A percentile compares a stretch with the other conserved stretches of the same genome.
Evolutionary conservation across 2,329 filamentous ascomycete species (phyloP).

Genomic region (Sporothrix humicola): DNA sequence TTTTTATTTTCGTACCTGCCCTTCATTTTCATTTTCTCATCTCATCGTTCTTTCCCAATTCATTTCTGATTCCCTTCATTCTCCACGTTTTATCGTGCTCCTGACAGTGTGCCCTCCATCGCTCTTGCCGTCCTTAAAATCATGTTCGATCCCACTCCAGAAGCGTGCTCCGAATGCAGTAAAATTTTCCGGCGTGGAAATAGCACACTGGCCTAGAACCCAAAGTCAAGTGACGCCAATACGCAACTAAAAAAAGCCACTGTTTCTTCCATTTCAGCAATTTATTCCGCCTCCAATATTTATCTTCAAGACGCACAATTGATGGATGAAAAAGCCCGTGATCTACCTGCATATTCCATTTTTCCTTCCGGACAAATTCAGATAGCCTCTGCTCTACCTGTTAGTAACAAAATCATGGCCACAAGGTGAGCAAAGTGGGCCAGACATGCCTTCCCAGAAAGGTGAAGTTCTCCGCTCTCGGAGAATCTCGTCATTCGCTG

Average conservation of each 20-base stretch:
- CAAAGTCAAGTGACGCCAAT: background rate
- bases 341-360: background rate
- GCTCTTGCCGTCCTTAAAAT: background rate
- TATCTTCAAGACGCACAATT: conserved; percentile 12
- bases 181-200: conserved; percentile 10
- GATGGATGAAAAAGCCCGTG: background rate
- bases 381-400: background rate
- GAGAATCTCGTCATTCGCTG: conserved; percentile 4
- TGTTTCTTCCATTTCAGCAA: background rate
- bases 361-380: conserved; percentile 2
- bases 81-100: too few relatives aligned
- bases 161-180: conserved; percentile 18
- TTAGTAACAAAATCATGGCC: background rate
- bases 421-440: background rate
- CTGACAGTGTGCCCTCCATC: background rate
- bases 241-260: background rate
- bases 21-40: background rate
- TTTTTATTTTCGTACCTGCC: background rate
- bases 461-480: background rate
- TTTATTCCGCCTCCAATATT: conserved; percentile 8
- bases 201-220: background rate
- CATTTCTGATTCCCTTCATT: conserved; percentile 10
- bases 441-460: background rate
- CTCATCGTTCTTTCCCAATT: background rate
- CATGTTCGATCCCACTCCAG: background rate